Evolutionary conservation across 2,329 filamentous ascomycete genomes (phyloP), one percentile per base, ranked within the genome.

Genomic region (Trichoderma gracile): DNA sequence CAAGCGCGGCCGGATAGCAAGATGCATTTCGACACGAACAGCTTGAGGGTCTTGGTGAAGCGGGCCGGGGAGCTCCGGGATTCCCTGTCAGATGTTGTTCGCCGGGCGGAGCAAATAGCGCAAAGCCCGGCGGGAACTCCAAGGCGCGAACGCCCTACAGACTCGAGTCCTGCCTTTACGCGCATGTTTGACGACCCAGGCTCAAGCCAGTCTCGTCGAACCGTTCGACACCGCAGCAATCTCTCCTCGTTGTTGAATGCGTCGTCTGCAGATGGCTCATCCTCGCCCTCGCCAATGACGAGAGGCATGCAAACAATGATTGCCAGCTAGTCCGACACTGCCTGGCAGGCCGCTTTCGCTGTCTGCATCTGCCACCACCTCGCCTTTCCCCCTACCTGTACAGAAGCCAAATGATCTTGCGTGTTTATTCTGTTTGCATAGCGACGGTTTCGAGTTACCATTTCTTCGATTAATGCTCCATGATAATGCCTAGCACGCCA

Each of bases 1-100:
- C 73, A 72, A 49, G 70, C 74, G 5, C 74, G 66, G 8, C 52
- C 64, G 23, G 66, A 73, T 57, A 79, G 81, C 66, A 83, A 83
- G 68, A 72, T 89, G 70, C 87, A 88, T 65, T 89, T 89, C 67
- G 87, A 89, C 71, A 89, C 87, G 5, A 88, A 88, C 67, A 89
- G 85, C 73, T 79, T 89, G n/a, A 86, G 85, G 69, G 84, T 86
- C 70, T 77, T 89, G 60, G 87, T 89, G 43, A 86, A 85, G 72
- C 81, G 86, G 65, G 87, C 87, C 1, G 81, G 84, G 30, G 83
- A 84, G 63, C 75, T 89, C 40, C 82, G 84, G 30, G 85, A 88
- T 68, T 78, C 79, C 4, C 76, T 89, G 23, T 86, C 86, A 0
- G 86, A 89, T 62, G 74, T 85, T 5, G 79, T 89, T 53, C 84